These are phyloP conservation scores for Limtongozyma cylindracea DNA, from an alignment of 805 yeast genomes.

Conservation along the genomic window DNA sequence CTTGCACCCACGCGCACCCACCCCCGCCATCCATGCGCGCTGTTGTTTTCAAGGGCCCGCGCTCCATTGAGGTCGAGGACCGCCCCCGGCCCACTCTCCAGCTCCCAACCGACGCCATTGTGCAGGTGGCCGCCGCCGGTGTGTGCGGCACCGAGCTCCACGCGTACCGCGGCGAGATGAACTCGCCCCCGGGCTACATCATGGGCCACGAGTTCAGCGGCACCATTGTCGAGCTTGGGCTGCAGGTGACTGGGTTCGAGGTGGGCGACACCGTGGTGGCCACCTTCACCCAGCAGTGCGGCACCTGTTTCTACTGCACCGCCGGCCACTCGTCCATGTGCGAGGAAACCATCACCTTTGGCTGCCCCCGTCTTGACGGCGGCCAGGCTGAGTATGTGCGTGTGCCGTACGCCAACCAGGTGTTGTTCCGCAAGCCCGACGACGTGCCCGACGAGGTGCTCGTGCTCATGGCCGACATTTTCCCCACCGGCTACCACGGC, in stretches of 20 bases:
- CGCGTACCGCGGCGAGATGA: constrained; percentile 24
- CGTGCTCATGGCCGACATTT: constrained; percentile 36
- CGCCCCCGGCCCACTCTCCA: too few species aligned
- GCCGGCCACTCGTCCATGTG: constrained; percentile 31
- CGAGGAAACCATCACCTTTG: constrained; percentile 26
- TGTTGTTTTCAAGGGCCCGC: too few species aligned
- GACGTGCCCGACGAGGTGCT: constrained; percentile 6
- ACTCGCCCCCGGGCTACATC: constrained; percentile 9
- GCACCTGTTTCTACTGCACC: constrained; percentile 29
- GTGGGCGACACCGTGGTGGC: background rate
- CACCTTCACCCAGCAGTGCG: constrained; percentile 30
- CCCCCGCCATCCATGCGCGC: too few species aligned
- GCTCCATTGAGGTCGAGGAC: too few species aligned
- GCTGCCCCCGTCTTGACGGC: constrained; percentile 28
- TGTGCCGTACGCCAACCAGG: constrained; percentile 28
- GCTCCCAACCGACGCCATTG: constrained; percentile 22
- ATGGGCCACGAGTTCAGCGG: constrained; percentile 30
- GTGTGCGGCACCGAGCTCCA: constrained; percentile 32
- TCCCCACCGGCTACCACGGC: constrained; percentile 37
- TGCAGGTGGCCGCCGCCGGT: constrained; percentile 20
- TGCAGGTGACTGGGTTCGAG: constrained; percentile 3
- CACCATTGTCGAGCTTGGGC: constrained; percentile 13
- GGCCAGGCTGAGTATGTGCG: constrained; percentile 38
- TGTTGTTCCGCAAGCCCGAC: constrained; percentile 17
- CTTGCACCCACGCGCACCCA: too few species aligned